Base-by-base conservation (phyloP, 306 rosid species). In the Lablab purpureus region DNA sequence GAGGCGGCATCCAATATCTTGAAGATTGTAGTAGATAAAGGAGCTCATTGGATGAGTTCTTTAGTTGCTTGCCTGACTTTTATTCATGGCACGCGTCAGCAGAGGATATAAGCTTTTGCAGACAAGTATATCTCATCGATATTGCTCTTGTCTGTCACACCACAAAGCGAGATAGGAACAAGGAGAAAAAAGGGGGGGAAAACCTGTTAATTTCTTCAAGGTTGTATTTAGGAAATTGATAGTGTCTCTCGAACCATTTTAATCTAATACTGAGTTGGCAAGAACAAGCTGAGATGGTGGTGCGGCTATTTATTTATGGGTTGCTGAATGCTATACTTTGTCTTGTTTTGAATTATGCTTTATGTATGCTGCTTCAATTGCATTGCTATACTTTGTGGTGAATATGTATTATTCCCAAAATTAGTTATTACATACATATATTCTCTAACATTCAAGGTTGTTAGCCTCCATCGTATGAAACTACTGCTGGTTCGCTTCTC, bases 1-100 rank as follows among this genome's bases (percentile, higher is more conserved):
- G 97, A 94, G 98, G 79, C 88, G 97, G 77, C 97, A 94, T 81
- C 97, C 98, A 1, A 84, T 92, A 45, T 83, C 90, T 72, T 89
- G 93, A 92, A 80, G 80, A 67, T 62, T 58, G 21, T 82, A 88
- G 80, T 84, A 65, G 85, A 65, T 82, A 76, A 59, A 77, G 74
- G 76, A 78, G 60, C 81, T 75, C 80, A 71, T 82, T 59, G 62
- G 85, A 71, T 51, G 76, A 85, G 84, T 79, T 87, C 84, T 75
- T 70, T 50, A 59, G 79, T 78, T 81, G 87, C 85, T 86, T 80
- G 89, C 89, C 87, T 75, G 90, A 83, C 86, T 86, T 88, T 88
- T 85, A 88, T 87, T 84, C 77, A 34, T 76, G 87, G 86, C 81
- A 76, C 81, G 87, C 79, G 77, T 83, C 82, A 67, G 58, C 79